Evolutionary conservation across 75 land plant species (phyloP), one percentile per base, ranked within the genome.

Genomic region (Cunninghamia lanceolata): DNA sequence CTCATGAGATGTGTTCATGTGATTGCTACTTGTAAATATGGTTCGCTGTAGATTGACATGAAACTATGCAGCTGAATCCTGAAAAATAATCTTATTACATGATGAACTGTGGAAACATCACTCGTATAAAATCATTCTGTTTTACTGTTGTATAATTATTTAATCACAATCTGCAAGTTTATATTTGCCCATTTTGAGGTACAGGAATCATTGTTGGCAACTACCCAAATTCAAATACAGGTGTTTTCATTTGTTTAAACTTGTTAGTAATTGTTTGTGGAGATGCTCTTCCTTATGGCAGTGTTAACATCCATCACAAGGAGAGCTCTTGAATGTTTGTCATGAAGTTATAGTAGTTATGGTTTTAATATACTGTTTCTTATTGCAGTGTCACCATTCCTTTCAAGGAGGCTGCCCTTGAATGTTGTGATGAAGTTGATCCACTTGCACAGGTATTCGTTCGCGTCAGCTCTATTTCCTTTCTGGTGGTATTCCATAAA

Each of bases 331-430:
- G 82, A 85, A 70, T 91, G 88, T 73, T n/a, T 83, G 87, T 83
- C 88, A 91, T 76, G 88, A 88, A 85, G 89, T 91, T 66, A 80
- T 80, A 45, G 45, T 43, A 38, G 10, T 80, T 11, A 45, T 9
- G 16, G 14, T 80, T 80, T 10, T 80, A 45, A 45, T 25, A 2
- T 82, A 32, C 21, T 30, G 39, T 85, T 50, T 38, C 30, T 19
- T 88, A 32, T 79, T 83, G 82, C 96, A 98, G 99, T 90, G 89
- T 90, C 82, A 96, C 99, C n/a, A 95, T 96, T 89, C 99, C 99
- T 34, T 93, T 93, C 89, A 98, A 98, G 89, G 99, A 95, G 84
- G 95, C 92, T 81, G 99, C 95, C 53, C 83, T 95, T 43, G 86
- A 84, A 84, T 93, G 92, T 70, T 94, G 95, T 91, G 99, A 98